A percentile compares a stretch with the other conserved stretches of the same genome.
Evolutionary conservation across 1,284 basidiomycete species (phyloP).

Genomic region (Apiotrichum laibachii): DNA sequence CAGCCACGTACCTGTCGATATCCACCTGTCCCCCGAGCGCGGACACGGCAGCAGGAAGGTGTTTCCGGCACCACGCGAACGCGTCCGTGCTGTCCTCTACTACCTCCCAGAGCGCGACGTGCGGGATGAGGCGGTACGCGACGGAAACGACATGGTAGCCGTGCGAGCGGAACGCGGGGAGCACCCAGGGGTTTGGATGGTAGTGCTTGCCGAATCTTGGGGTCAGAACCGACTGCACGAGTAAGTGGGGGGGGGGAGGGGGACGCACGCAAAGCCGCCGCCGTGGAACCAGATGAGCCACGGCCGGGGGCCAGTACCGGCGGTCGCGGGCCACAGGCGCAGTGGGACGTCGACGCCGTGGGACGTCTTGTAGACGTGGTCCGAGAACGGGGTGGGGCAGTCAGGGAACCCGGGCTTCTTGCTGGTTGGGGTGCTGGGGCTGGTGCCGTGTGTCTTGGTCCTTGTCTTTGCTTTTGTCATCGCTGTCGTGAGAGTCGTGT

Average conservation of each 20-base stretch:
- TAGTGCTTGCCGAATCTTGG: slow-evolving; percentile 1
- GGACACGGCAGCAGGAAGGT: slow-evolving; percentile 17
- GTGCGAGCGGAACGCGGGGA: slow-evolving; percentile 22
- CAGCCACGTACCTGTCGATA: slow-evolving; percentile 26
- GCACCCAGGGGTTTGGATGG: slow-evolving; percentile 26
- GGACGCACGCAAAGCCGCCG: slow-evolving; percentile 10
- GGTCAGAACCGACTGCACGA: background rate
- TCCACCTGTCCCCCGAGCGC: slow-evolving; percentile 9
- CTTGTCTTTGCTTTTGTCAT: too few relatives aligned
- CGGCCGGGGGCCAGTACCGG: background rate
- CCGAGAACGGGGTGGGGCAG: slow-evolving; percentile 19
- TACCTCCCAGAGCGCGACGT: slow-evolving; percentile 26
- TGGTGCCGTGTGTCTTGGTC: background rate
- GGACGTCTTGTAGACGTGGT: slow-evolving; percentile 29
- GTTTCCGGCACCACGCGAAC: slow-evolving; percentile 21
- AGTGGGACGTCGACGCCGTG: slow-evolving; percentile 32
- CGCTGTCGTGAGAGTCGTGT: too few relatives aligned
- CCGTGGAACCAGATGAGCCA: slow-evolving; percentile 26
- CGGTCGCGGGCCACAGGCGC: slow-evolving; percentile 31
- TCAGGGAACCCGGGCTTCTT: background rate
- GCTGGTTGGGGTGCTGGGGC: background rate
- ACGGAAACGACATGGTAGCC: slow-evolving; percentile 36
- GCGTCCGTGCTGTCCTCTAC: slow-evolving; percentile 28
- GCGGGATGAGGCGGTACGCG: slow-evolving; percentile 32
- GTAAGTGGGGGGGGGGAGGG: background rate